Percentiles rank a stretch among this genome's conserved stretches.
Evolutionary conservation across 495 filamentous ascomycete species (phyloP).

Genomic region (Aspergillus baeticus): DNA sequence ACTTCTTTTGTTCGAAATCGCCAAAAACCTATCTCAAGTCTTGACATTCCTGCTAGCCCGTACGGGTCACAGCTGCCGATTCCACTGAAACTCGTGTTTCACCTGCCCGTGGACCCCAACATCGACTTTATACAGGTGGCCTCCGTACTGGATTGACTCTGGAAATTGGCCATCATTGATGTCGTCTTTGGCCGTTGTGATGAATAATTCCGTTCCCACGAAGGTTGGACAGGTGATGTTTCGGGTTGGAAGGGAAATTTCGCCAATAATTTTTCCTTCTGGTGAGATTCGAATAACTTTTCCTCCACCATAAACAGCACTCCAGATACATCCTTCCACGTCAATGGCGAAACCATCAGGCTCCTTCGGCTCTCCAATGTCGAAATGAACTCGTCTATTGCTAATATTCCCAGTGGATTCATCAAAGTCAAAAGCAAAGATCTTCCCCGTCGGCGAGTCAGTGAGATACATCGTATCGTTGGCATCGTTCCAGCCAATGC

Average conservation of each 20-base stretch:
- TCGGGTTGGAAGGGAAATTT: slow-evolving; percentile 65
- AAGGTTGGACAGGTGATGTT: slow-evolving; percentile 72
- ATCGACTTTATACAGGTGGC: slow-evolving; percentile 65
- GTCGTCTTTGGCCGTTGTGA: slow-evolving; percentile 69
- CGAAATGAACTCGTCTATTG: slow-evolving; percentile 58
- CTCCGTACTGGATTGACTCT: slow-evolving; percentile 61
- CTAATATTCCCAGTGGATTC: slow-evolving; percentile 57
- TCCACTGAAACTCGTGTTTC: slow-evolving; percentile 52
- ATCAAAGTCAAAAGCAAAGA: slow-evolving; percentile 76
- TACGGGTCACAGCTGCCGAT: slow-evolving; percentile 3
- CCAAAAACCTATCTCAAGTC: background rate
- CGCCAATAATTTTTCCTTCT: slow-evolving; percentile 61
- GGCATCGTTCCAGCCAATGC: slow-evolving; percentile 70
- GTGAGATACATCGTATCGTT: slow-evolving; percentile 80
- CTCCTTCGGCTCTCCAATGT: slow-evolving; percentile 48
- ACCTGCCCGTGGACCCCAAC: slow-evolving; percentile 61
- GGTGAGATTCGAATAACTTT: slow-evolving; percentile 66
- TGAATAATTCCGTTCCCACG: slow-evolving; percentile 70
- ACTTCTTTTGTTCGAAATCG: background rate
- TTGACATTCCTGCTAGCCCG: background rate
- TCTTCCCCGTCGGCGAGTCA: slow-evolving; percentile 69
- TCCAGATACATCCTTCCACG: slow-evolving; percentile 71
- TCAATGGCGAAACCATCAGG: slow-evolving; percentile 78
- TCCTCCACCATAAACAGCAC: slow-evolving; percentile 70
- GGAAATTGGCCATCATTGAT: slow-evolving; percentile 47